Evolutionary conservation across 371 early-diverging fungal genomes (phyloP), one percentile per base, ranked within the genome.

Genomic region (Mortierella sp.): DNA sequence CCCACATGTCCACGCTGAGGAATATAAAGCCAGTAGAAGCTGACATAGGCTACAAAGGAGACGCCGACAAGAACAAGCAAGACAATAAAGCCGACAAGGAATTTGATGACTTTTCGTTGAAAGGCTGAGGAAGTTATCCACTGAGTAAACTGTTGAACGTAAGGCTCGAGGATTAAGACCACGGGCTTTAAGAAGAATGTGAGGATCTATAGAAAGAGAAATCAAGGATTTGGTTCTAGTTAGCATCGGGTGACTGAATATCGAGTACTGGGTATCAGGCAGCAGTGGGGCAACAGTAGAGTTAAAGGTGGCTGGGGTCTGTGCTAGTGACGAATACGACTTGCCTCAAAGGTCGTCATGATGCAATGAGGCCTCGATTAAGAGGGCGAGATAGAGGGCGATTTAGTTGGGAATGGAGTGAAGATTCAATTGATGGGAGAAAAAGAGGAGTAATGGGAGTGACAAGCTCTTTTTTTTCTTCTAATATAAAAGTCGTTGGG

Each of bases 1-100:
- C 86, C 83, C 28, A 81, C 77, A 64, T 90, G 90, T 61, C 87
- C 78, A 10, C 89, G 87, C 58, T 85, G 85, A 7, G 90, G 90
- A 41, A 90, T 87, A 61, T 88, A 90, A n/a, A 88, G 57, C 68
- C 76, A 73, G 84, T 90, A 90, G 71, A 90, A 88, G 40, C 82
- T 73, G 43, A 83, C 69, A 69, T 90, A 90, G 43, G 87, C 81
- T 10, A 70, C 47, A 3, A 86, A 36, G 15, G 90, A 83, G 15
- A 87, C 74, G n/a, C 84, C 36, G 9, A 86, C 48, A 19, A 87
- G 76, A 0, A 75, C 52, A 6, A 67, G 40, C 6, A 86, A 58
- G 8, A 87, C 86, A 19, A 70, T 38, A 6, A 63, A 48, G 10
- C 72, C 63, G 52, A 85, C 68, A 45, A 83, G 55, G 60, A 83